Conservation (phyloP, 768 basidiomycete genomes). For the Leccinum incarnatum region DNA sequence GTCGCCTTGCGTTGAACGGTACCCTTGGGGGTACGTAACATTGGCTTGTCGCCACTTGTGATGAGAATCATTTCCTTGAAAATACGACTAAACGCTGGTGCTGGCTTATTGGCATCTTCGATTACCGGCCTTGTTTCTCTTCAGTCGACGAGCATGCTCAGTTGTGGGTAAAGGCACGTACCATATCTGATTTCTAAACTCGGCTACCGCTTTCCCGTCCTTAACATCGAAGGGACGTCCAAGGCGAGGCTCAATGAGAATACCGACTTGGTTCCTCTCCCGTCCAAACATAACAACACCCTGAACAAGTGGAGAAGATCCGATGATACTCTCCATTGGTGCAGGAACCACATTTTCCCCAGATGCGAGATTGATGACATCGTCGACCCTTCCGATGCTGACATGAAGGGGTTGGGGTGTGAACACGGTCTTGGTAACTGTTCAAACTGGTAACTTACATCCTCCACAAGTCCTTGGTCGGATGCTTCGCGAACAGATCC, state of each 20-base stretch:
- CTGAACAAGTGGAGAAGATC: constrained; percentile 19
- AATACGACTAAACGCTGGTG: constrained; percentile 43
- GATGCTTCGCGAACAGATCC: constrained; percentile 45
- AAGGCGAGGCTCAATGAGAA: constrained; percentile 29
- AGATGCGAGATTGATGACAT: constrained; percentile 32
- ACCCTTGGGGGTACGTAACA: constrained; percentile 45
- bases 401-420: neutral
- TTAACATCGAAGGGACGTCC: constrained; percentile 18
- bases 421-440: neutral
- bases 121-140: constrained; percentile 33
- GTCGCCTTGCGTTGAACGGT: constrained; percentile 41
- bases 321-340: constrained; percentile 28
- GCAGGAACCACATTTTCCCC: constrained; percentile 26
- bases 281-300: constrained; percentile 35
- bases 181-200: constrained; percentile 33
- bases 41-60: constrained; percentile 38
- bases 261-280: constrained; percentile 30
- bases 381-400: constrained; percentile 34
- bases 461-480: constrained; percentile 39
- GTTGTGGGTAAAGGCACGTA: constrained; percentile 1
- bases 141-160: neutral
- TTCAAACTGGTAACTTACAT: constrained; percentile 17
- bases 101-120: constrained; percentile 42
- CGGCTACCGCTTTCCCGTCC: constrained; percentile 21
- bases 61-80: constrained; percentile 55